Evolutionary conservation across 2,329 filamentous ascomycete genomes (phyloP).

Genomic region (Colletotrichum melonis): DNA sequence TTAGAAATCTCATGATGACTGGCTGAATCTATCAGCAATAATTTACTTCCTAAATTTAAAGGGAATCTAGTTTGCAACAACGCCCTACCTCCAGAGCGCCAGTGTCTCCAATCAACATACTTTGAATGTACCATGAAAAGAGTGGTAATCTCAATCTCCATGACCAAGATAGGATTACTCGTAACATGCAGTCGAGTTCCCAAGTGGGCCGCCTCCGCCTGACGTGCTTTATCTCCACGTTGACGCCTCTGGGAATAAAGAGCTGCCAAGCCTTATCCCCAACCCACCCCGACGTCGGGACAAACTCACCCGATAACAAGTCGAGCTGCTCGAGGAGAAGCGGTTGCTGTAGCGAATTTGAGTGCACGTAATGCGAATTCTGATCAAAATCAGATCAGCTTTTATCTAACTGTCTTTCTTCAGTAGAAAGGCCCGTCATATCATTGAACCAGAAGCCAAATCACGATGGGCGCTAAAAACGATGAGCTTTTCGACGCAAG

Average conservation of each 20-base stretch:
- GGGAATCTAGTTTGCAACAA: too few relatives aligned
- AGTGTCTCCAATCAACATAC: background rate
- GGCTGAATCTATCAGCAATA: too few relatives aligned
- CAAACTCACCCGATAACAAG: background rate
- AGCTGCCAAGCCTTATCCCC: constrained; percentile 1
- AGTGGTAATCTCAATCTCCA: background rate
- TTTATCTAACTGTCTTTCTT: too few relatives aligned
- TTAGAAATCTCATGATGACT: too few relatives aligned
- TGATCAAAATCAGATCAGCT: background rate
- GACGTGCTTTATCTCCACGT: constrained; percentile 17
- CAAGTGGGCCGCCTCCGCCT: background rate
- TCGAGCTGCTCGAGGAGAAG: background rate
- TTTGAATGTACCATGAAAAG: background rate
- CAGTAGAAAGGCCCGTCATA: background rate
- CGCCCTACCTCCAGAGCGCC: too few relatives aligned
- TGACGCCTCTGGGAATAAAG: constrained; percentile 3
- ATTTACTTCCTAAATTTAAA: too few relatives aligned
- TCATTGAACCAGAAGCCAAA: background rate
- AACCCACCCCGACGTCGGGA: background rate
- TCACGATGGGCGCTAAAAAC: constrained; percentile 8
- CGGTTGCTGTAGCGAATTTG: background rate
- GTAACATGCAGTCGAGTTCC: background rate
- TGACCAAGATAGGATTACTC: too few relatives aligned
- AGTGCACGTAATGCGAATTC: background rate
- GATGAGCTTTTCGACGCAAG: background rate